These are phyloP conservation scores for Brassica carinata DNA, from an alignment of 345 rosid species.

Conservation along the genomic window DNA sequence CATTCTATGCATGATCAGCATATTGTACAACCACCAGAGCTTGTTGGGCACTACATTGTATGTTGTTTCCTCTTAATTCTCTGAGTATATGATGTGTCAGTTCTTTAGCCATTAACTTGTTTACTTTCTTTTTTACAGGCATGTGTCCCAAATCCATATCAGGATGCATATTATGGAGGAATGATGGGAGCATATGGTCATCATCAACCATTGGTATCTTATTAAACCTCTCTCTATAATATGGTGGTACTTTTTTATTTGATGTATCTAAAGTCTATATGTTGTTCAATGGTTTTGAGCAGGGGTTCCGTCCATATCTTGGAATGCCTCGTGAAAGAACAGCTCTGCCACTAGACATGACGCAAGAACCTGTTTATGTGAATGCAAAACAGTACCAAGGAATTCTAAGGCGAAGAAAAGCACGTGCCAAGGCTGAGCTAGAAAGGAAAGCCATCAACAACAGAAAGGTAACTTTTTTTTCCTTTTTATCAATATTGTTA, in stretches of 20 bases:
- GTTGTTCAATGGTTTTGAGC: slow-evolving; percentile 1
- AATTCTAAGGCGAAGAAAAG: slow-evolving; percentile 89
- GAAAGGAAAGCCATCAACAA: slow-evolving; percentile 70
- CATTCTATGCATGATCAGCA: slow-evolving; percentile 52
- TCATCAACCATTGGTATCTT: slow-evolving; percentile 81
- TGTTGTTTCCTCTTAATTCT: slow-evolving; percentile 42
- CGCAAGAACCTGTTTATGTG: slow-evolving; percentile 95
- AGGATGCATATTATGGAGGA: slow-evolving; percentile 78
- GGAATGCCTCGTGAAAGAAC: slow-evolving; percentile 83
- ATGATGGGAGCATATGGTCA: slow-evolving; percentile 88
- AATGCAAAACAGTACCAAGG: slow-evolving; percentile 96
- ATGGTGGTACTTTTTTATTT: not conserved
- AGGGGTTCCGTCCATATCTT: slow-evolving; percentile 82
- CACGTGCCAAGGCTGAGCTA: slow-evolving; percentile 94
- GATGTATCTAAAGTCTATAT: not conserved
- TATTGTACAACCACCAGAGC: slow-evolving; percentile 76
- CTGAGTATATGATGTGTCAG: not conserved
- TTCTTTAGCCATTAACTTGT: not conserved
- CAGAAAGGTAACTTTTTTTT: slow-evolving; percentile 61
- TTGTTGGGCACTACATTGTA: slow-evolving; percentile 92
- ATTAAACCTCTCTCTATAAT: too few relatives aligned
- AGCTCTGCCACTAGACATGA: slow-evolving; percentile 82
- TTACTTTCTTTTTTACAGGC: slow-evolving; percentile 59
- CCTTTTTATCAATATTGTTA: not conserved
- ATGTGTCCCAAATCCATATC: slow-evolving; percentile 84